phyloP scores from a whole-genome alignment of 805 yeast genomes.

The Candida succiphila region DNA sequence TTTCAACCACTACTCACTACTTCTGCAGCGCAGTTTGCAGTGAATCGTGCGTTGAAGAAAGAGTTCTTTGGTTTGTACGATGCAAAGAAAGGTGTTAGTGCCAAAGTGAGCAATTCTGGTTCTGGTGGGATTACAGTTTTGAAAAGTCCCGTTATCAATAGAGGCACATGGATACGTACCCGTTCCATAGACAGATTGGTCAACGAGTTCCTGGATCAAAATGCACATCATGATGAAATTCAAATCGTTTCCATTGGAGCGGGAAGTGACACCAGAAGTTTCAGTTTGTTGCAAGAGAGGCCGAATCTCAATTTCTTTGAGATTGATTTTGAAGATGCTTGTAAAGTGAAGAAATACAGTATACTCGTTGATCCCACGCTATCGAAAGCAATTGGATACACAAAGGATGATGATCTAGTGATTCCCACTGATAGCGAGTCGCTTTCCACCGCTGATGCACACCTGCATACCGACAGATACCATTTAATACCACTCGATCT shows the following conservation, averaged over 20 bases:
- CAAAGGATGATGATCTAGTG: constrained; percentile 5
- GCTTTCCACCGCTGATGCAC: constrained; percentile 17
- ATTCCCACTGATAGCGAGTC: constrained; percentile 8
- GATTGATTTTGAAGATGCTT: constrained; percentile 51
- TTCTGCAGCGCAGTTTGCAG: constrained; percentile 21
- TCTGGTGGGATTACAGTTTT: constrained; percentile 1
- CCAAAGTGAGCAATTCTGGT: constrained; percentile 1
- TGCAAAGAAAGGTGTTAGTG: not conserved
- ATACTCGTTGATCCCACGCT: constrained; percentile 27
- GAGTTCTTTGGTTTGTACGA: constrained; percentile 25
- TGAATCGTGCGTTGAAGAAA: constrained; percentile 26
- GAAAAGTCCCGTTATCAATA: constrained; percentile 57
- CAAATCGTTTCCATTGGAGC: constrained; percentile 71
- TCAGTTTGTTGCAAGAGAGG: constrained; percentile 28
- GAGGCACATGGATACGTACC: constrained; percentile 62
- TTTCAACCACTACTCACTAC: constrained; percentile 28
- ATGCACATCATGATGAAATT: constrained; percentile 14
- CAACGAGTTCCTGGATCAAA: constrained; percentile 26
- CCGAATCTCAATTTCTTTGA: constrained; percentile 39
- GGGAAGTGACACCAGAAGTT: constrained; percentile 69
- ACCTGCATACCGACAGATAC: constrained; percentile 31
- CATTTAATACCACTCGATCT: constrained; percentile 49
- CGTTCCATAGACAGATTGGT: constrained; percentile 38
- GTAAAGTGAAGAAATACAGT: constrained; percentile 38
- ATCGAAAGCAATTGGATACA: constrained; percentile 14